Evolutionary conservation across 2,329 filamentous ascomycete species (phyloP), one percentile per base, ranked within the genome.

Genomic region (Cordyceps sp.): DNA sequence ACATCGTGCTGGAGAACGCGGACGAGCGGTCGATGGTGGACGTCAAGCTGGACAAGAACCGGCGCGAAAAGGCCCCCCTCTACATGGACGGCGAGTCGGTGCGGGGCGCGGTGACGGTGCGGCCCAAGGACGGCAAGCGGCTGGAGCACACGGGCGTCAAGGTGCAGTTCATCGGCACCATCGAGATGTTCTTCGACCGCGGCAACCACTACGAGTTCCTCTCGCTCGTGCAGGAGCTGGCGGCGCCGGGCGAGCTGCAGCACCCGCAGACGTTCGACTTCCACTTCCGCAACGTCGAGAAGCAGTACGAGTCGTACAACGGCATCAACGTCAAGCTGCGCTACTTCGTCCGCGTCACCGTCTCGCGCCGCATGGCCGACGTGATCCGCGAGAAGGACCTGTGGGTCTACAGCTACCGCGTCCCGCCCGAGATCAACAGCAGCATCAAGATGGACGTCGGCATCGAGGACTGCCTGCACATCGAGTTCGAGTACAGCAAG

Each of bases 391-490:
- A 98, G 61, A 98, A 98, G 70, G 92, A 98, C 57, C 80, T 98
- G 42, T 98, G 92, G 92, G 92, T 98, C 34, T 98, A 98, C 66
- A 90, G 79, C 40, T 98, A 98, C 67, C 78, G 86, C 55, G 88
- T 96, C 64, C 88, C 90, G 15, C 90, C 90, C 14, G 90, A 98
- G 71, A 92, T 85, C 58, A 98, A 96, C 66, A 86, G 76, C 59
- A 85, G 82, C 44, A 98, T 98, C 66, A 98, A 98, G 71, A 98
- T 98, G 90, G 90, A 98, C 53, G 90, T 98, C 37, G 90, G 90
- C 36, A 98, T 98, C 50, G 90, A 98, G 61, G 92, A 98, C 62
- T 98, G 90, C 55, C 65, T 98, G 45, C 90, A 98, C 60, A 98
- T 98, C 44, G 90, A 98, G 58, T 98, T 98, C 47, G 90, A 98